Conservation (phyloP, 352 stramenopile species). For the Globisporangium spinosum region DNA sequence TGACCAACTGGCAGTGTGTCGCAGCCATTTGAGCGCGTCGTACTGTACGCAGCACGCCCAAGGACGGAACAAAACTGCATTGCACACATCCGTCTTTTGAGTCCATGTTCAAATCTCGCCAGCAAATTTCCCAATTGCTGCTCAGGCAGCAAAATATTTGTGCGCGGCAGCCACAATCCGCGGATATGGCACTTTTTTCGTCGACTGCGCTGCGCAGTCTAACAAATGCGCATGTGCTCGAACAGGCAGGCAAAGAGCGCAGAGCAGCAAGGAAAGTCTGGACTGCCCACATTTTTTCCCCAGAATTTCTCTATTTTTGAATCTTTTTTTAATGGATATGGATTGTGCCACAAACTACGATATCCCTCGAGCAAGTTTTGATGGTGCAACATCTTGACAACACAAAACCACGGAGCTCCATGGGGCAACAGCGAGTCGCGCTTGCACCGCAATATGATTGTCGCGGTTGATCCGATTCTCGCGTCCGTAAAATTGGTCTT, state of each 20-base stretch:
- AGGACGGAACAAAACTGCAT: not conserved
- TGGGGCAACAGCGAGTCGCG: not conserved
- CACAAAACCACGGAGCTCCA: not conserved
- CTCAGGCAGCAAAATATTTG: not conserved
- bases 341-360: not conserved
- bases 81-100: not conserved
- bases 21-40: not conserved
- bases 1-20: not conserved
- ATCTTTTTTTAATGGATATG: not conserved
- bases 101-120: not conserved
- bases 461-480: not conserved
- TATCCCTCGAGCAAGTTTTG: not conserved
- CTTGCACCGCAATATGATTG: too few relatives aligned
- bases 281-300: not conserved
- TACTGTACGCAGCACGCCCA: not conserved
- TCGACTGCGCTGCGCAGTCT: not conserved
- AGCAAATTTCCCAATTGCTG: not conserved
- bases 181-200: not conserved
- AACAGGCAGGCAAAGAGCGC: not conserved
- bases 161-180: not conserved
- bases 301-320: not conserved
- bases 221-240: not conserved
- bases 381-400: not conserved
- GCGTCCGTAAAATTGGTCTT: not conserved
- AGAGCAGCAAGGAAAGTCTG: not conserved